Evolutionary conservation across 2,329 filamentous ascomycete species (phyloP).

Genomic region (Talaromyces piceae): DNA sequence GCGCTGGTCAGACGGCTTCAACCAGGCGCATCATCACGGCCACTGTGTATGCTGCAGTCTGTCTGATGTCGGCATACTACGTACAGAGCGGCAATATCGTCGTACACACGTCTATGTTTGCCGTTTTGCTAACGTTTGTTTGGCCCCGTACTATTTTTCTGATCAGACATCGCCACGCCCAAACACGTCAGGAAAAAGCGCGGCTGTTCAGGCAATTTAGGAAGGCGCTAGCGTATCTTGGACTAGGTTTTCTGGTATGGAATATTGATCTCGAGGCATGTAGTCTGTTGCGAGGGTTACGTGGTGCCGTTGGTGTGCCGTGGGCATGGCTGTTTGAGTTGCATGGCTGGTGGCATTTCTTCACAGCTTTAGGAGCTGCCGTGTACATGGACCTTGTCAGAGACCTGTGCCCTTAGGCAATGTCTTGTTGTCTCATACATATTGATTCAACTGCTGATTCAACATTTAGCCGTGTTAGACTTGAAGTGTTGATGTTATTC

Average conservation of each 20-base stretch:
- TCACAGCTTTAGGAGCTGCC: not conserved
- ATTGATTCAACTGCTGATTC: no score
- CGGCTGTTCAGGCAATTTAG: not conserved
- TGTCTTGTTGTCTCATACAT: no score
- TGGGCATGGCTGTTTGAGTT: conserved; percentile 2
- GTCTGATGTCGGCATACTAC: not conserved
- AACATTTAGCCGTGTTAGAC: no score
- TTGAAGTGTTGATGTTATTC: no score
- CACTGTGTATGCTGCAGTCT: not conserved
- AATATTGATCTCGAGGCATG: conserved; percentile 1
- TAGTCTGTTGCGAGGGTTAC: not conserved
- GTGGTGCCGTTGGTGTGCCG: not conserved
- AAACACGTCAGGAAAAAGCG: not conserved
- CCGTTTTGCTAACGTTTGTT: conserved; percentile 1
- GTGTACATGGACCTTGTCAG: conserved; percentile 4
- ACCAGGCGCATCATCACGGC: not conserved
- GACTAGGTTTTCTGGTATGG: conserved; percentile 1
- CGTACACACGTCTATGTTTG: conserved; percentile 3
- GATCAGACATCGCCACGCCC: not conserved
- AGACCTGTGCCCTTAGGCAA: not conserved
- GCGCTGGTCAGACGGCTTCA: not conserved
- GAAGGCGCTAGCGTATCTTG: not conserved
- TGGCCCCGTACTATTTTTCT: conserved; percentile 3
- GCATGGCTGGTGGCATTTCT: conserved; percentile 6
- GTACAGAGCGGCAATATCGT: not conserved